These are phyloP conservation scores for Colletotrichum tofieldiae DNA, from an alignment of 2,329 filamentous ascomycete genomes.

Conservation along the genomic window DNA sequence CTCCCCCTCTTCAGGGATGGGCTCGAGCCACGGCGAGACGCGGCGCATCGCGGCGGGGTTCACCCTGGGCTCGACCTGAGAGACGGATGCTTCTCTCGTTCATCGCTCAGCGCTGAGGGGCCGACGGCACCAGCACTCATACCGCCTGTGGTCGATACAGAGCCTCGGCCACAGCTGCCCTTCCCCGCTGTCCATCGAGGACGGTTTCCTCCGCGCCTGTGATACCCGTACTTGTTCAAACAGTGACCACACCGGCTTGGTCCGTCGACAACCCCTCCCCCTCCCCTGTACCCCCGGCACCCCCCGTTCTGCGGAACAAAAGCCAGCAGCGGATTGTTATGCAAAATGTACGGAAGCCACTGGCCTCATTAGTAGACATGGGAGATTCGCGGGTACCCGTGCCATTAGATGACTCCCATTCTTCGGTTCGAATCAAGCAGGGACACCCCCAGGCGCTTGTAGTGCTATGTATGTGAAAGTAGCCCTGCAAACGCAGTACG, in stretches of 20 bases:
- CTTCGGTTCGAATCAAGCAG: neutral
- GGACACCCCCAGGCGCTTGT: neutral
- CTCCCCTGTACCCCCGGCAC: neutral
- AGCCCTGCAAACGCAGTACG: neutral
- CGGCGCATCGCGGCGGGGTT: constrained; percentile 3
- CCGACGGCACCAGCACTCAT: neutral
- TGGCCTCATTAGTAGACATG: neutral
- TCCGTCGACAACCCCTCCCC: no score
- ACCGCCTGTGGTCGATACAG: no score
- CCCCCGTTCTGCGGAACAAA: no score
- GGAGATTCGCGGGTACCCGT: constrained; percentile 14
- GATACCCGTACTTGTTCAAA: neutral
- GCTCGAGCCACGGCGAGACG: constrained; percentile 6
- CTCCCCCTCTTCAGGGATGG: neutral
- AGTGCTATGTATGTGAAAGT: neutral
- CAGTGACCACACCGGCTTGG: neutral
- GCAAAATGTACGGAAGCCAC: no score
- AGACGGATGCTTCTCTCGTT: neutral
- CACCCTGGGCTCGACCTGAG: neutral
- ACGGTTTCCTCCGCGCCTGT: neutral
- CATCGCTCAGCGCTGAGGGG: neutral
- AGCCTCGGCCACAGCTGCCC: neutral
- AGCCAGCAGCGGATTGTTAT: no score
- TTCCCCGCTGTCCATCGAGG: neutral
- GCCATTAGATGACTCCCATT: neutral